Conservation (phyloP, 2,329 filamentous ascomycete genomes). For the Coleophoma eucalyptorum region DNA sequence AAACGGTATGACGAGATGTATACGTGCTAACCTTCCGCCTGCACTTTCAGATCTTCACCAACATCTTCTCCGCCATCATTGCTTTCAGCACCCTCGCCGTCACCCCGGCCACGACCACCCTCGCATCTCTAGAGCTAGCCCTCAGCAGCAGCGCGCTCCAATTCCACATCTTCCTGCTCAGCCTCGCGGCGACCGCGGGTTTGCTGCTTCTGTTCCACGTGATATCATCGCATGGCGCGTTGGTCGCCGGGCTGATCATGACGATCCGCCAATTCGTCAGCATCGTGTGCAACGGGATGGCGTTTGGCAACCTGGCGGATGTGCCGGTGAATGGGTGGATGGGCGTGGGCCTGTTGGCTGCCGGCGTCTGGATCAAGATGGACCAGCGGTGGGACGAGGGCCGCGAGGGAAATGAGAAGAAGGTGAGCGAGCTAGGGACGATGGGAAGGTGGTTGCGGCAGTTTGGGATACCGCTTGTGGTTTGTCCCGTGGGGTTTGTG, state of each 20-base stretch:
- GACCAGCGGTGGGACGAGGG: conserved; percentile 1
- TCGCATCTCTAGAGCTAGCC: not conserved
- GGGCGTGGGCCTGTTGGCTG: conserved; percentile 1
- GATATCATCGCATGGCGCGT: not conserved
- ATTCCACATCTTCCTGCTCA: conserved; percentile 2
- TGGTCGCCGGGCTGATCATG: not conserved
- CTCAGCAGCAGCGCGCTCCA: not conserved
- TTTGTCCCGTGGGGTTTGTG: too few species aligned
- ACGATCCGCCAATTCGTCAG: conserved; percentile 4
- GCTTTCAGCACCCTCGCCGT: not conserved
- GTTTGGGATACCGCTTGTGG: too few species aligned
- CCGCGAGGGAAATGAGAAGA: not conserved
- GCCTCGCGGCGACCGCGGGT: not conserved
- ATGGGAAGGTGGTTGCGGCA: too few species aligned
- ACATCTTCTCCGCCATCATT: conserved; percentile 1
- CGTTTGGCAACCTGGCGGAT: conserved; percentile 1
- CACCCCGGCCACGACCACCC: not conserved
- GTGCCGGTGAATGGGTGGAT: not conserved
- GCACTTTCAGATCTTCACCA: not conserved
- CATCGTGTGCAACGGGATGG: not conserved
- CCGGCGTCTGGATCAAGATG: conserved; percentile 3
- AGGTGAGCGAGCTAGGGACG: too few species aligned
- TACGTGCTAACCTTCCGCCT: not conserved
- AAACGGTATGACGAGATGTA: too few species aligned
- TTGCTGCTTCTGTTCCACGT: conserved; percentile 1